phyloP scores from a whole-genome alignment of 371 early-diverging fungal species.

The Cokeromyces recurvatus region DNA sequence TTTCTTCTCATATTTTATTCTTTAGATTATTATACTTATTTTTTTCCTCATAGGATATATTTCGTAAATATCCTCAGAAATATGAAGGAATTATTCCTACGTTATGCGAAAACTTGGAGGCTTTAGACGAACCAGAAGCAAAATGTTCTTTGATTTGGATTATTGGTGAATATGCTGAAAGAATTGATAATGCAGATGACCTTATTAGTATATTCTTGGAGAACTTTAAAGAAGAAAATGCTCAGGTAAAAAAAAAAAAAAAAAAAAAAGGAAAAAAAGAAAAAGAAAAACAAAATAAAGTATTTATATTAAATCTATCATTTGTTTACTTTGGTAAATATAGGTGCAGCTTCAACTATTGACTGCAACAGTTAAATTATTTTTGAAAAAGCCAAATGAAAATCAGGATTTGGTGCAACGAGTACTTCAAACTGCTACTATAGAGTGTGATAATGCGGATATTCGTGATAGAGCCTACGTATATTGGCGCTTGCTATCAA shows the following conservation, averaged over 20 bases:
- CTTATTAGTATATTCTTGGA: conserved; percentile 76
- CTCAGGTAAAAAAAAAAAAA: conserved; percentile 59
- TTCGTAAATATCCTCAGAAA: conserved; percentile 88
- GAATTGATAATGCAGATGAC: conserved; percentile 83
- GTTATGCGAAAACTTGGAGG: conserved; percentile 87
- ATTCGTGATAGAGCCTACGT: conserved; percentile 94
- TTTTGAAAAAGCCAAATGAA: conserved; percentile 83
- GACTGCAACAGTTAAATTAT: conserved; percentile 88
- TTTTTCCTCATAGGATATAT: conserved; percentile 66
- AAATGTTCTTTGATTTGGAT: conserved; percentile 94
- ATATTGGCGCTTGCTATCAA: conserved; percentile 93
- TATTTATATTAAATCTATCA: too few relatives aligned
- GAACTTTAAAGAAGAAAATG: conserved; percentile 60
- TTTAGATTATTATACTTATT: not conserved
- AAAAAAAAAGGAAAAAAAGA: too few relatives aligned
- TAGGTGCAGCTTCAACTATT: conserved; percentile 77
- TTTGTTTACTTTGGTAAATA: too few relatives aligned
- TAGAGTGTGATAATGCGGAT: conserved; percentile 92
- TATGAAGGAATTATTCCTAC: conserved; percentile 86
- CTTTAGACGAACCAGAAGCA: conserved; percentile 90
- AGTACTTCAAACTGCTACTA: conserved; percentile 83
- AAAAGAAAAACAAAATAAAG: too few relatives aligned
- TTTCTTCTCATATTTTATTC: too few relatives aligned
- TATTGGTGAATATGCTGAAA: conserved; percentile 93
- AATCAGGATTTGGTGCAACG: conserved; percentile 86